Evolutionary conservation across 2,329 filamentous ascomycete species (phyloP).

Genomic region (Alternaria sp.): DNA sequence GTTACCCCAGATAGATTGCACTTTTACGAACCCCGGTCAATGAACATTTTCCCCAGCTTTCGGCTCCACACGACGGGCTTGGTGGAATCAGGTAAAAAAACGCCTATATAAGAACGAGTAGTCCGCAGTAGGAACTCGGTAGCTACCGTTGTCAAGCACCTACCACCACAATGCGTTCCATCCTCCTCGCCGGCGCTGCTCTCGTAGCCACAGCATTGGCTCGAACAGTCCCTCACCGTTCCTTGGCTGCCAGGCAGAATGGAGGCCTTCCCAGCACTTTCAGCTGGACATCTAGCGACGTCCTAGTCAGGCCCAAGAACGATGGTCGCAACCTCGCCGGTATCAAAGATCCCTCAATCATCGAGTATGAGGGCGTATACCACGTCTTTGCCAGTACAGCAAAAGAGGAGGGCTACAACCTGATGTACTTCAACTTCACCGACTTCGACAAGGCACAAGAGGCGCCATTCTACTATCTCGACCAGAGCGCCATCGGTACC

Average conservation of each 20-base stretch:
- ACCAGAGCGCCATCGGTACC: conserved; percentile 46
- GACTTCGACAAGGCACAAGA: conserved; percentile 40
- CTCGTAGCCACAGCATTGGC: conserved; percentile 17
- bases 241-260: conserved; percentile 5
- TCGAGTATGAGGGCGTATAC: conserved; percentile 49
- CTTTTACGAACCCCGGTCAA: neutral
- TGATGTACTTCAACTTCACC: conserved; percentile 52
- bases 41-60: neutral
- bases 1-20: neutral
- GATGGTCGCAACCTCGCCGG: conserved; percentile 34
- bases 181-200: conserved; percentile 8
- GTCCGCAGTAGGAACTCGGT: neutral
- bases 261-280: conserved; percentile 33
- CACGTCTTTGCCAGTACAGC: conserved; percentile 53
- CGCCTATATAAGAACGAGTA: neutral
- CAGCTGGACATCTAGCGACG: conserved; percentile 38
- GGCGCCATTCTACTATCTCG: conserved; percentile 49
- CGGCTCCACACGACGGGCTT: neutral
- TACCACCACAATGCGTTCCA: conserved; percentile 4
- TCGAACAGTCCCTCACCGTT: conserved; percentile 1
- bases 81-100: neutral
- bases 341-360: conserved; percentile 47
- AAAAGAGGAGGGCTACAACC: conserved; percentile 45
- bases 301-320: conserved; percentile 36
- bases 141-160: neutral